These are phyloP conservation scores for Chalciporus chontae DNA, from an alignment of 768 basidiomycete species.

Conservation along the genomic window DNA sequence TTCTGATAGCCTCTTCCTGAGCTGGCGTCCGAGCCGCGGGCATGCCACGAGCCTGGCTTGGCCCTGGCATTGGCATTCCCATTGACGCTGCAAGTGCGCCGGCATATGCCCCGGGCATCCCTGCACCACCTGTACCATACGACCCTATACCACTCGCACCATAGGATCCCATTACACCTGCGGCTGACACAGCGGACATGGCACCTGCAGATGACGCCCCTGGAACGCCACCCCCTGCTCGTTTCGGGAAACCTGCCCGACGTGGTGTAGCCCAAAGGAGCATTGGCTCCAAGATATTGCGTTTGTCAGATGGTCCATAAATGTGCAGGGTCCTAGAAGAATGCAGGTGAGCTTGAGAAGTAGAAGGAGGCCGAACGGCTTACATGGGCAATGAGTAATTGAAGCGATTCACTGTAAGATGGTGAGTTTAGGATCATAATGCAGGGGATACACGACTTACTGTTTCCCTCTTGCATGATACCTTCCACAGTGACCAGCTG, in stretches of 20 bases:
- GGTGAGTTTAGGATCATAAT: slow-evolving; percentile 1
- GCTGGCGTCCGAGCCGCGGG: slow-evolving; percentile 27
- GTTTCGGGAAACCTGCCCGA: slow-evolving; percentile 50
- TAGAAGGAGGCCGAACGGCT: slow-evolving; percentile 12
- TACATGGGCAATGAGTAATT: slow-evolving; percentile 63
- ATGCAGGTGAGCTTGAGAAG: neutral
- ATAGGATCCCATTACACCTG: neutral
- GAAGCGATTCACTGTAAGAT: slow-evolving; percentile 38
- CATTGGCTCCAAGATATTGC: slow-evolving; percentile 57
- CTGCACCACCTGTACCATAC: slow-evolving; percentile 13
- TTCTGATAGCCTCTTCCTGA: slow-evolving; percentile 32
- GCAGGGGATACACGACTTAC: slow-evolving; percentile 32
- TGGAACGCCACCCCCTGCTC: slow-evolving; percentile 8
- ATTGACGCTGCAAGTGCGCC: slow-evolving; percentile 13
- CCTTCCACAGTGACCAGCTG: slow-evolving; percentile 69
- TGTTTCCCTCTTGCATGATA: slow-evolving; percentile 58
- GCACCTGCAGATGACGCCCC: slow-evolving; percentile 20
- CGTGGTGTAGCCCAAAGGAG: slow-evolving; percentile 75
- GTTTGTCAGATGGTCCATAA: slow-evolving; percentile 62
- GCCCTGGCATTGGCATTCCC: slow-evolving; percentile 19
- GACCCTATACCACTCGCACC: slow-evolving; percentile 11
- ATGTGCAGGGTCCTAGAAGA: slow-evolving; percentile 59
- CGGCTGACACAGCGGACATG: neutral
- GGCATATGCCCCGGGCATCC: slow-evolving; percentile 13
- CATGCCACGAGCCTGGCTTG: slow-evolving; percentile 16